phyloP scores from a whole-genome alignment of 768 basidiomycete species.

The Hirschioporus abietinus region DNA sequence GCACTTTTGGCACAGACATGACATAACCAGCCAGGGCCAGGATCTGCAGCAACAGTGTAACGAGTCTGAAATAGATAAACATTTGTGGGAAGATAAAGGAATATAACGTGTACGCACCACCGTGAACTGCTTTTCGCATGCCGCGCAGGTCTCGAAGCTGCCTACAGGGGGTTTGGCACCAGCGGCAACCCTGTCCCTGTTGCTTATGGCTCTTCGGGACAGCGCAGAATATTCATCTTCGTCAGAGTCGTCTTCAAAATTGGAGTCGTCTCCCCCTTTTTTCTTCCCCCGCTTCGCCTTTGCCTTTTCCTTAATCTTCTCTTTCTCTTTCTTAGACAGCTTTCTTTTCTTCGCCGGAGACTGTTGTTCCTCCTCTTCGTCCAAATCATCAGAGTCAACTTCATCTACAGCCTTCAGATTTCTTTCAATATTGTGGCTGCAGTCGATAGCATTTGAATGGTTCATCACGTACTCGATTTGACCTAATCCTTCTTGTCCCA shows the following conservation, averaged over 20 bases:
- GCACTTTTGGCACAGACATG: constrained; percentile 75
- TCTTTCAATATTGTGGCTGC: constrained; percentile 8
- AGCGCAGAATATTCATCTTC: constrained; percentile 66
- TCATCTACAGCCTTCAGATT: constrained; percentile 26
- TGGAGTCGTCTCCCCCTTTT: constrained; percentile 41
- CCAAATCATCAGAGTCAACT: constrained; percentile 73
- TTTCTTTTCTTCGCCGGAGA: constrained; percentile 54
- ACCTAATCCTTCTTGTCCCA: constrained; percentile 14
- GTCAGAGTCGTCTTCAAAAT: constrained; percentile 43
- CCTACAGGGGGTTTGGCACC: constrained; percentile 62
- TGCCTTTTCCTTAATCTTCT: constrained; percentile 38
- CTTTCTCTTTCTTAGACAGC: constrained; percentile 37
- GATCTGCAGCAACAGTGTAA: constrained; percentile 74
- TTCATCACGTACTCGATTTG: constrained; percentile 13
- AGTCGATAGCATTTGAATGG: constrained; percentile 1
- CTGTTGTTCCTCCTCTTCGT: constrained; percentile 41
- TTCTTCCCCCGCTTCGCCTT: constrained; percentile 29
- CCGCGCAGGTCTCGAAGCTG: constrained; percentile 73
- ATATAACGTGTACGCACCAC: constrained; percentile 51
- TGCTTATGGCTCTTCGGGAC: constrained; percentile 41
- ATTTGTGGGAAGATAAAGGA: constrained; percentile 1
- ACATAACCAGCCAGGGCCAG: constrained; percentile 77
- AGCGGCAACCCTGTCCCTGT: constrained; percentile 26
- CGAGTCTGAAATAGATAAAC: constrained; percentile 52
- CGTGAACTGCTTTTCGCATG: constrained; percentile 80